Percentiles rank a stretch among this genome's conserved stretches.
These are phyloP conservation scores for Eucalyptus erythrocorys DNA, from an alignment of 345 rosid species.

Conservation along the genomic window DNA sequence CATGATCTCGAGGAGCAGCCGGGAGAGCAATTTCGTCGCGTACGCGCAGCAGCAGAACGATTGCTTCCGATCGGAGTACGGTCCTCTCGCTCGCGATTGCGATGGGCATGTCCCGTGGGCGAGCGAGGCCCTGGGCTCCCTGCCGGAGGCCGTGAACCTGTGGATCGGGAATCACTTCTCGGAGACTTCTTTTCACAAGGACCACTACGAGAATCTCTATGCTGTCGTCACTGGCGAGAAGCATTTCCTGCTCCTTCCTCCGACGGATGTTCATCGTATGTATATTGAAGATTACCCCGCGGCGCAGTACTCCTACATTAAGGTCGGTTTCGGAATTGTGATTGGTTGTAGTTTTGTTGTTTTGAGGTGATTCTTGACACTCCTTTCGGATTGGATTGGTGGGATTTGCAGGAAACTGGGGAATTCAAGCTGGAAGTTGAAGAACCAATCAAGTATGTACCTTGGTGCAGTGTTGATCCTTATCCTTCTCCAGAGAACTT, in stretches of 20 bases:
- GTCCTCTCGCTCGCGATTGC: constrained; percentile 39
- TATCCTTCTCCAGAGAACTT: constrained; percentile 34
- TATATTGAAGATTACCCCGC: constrained; percentile 56
- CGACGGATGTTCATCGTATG: constrained; percentile 76
- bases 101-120: constrained; percentile 66
- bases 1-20: constrained; percentile 4
- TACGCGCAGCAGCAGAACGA: constrained; percentile 87
- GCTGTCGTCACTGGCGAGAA: constrained; percentile 82
- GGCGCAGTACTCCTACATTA: constrained; percentile 42
- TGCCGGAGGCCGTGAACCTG: constrained; percentile 87
- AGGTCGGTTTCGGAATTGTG: constrained; percentile 1
- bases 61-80: constrained; percentile 64
- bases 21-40: constrained; percentile 18
- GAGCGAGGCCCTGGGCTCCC: constrained; percentile 60
- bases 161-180: constrained; percentile 79
- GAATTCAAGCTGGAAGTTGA: constrained; percentile 54
- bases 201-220: constrained; percentile 84
- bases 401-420: constrained; percentile 28
- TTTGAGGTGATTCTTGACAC: background rate
- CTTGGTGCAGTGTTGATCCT: constrained; percentile 86
- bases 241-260: constrained; percentile 76
- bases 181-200: constrained; percentile 78
- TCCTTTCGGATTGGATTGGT: background rate
- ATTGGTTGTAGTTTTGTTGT: background rate
- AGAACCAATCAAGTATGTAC: constrained; percentile 44